Evolutionary conservation across 176 grass and related monocot genomes (phyloP), one percentile per base, ranked within the genome.

Genomic region (Hordeum marinum): DNA sequence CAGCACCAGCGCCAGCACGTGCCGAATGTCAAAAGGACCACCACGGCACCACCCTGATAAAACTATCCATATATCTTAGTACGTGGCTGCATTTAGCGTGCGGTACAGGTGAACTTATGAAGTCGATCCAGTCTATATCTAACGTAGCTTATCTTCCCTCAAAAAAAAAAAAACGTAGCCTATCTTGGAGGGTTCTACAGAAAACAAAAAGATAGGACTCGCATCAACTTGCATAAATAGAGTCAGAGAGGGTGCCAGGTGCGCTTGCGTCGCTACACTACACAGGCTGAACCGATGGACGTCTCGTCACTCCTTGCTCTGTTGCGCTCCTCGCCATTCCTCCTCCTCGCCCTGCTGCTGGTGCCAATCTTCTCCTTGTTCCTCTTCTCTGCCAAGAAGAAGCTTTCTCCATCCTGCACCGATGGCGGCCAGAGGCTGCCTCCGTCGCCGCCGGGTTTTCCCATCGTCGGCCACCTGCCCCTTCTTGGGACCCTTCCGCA

Each of bases 391-490:
- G 11, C 21, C 36, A 75, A 14, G 68, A 59, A n/a, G 50, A 69
- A 40, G 72, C 80, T 11, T 2, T 46, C 67, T 34, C 36, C 45
- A 2, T 2, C 46, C 35, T 2, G 62, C 25, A 0, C 46, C 13
- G 48, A 85, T 72, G 86, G 43, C 39, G 74, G 24, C 17, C 72
- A 7, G 15, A 4, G n/a, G 11, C n/a, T 88, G 31, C 86, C 80
- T 10, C 86, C 86, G 29, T 88, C 86, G 64, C 90, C 90, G 25
- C 58, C 23, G 45, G 83, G 84, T 1, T 60, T 89, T 24, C 90
- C 93, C 27, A 5, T 95, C 55, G 60, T 95, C 12, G 93, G 93
- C 21, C 89, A 92, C 77, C 87, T 94, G 8, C 90, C 81, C 3
- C 74, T 90, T 32, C 87, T 94, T 6, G 90, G 90, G 0, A 50